Conservation (phyloP, 176 grass and related monocot species). For the Guadua angustifolia region DNA sequence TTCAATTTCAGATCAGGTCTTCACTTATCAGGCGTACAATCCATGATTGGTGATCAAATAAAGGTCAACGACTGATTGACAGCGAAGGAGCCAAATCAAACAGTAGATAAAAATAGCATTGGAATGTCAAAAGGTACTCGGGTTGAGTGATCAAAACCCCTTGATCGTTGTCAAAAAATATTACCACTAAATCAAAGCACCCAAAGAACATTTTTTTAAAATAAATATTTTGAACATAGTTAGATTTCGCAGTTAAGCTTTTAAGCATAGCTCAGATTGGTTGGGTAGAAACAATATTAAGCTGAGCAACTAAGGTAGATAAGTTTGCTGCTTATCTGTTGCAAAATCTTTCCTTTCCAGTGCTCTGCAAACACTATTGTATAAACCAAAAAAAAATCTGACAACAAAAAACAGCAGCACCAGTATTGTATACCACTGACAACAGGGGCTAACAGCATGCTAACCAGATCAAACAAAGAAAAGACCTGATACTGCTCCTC, state of each 20-base stretch:
- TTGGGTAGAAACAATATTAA: background rate
- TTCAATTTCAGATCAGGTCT: too few species aligned
- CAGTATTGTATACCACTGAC: background rate
- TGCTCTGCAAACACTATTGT: background rate
- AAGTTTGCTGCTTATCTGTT: background rate
- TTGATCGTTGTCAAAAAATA: too few species aligned
- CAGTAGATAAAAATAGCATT: too few species aligned
- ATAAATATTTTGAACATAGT: background rate
- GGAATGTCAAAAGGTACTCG: too few species aligned
- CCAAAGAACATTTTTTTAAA: background rate
- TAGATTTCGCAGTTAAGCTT: conserved; percentile 12
- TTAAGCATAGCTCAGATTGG: background rate
- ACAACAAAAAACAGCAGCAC: background rate
- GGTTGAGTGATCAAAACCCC: too few species aligned
- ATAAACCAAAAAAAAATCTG: background rate
- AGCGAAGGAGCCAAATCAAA: too few species aligned
- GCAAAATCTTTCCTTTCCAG: background rate
- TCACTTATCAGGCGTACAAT: too few species aligned
- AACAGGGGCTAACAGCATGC: background rate
- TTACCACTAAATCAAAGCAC: background rate
- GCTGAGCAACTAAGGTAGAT: background rate
- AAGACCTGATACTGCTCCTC: background rate
- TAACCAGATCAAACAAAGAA: background rate
- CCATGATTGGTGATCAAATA: too few species aligned
- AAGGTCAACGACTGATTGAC: too few species aligned